A percentile compares a stretch with the other conserved stretches of the same genome.
Evolutionary conservation across 2,329 filamentous ascomycete species (phyloP).

Genomic region (Teratosphaeria pseudoeucalypti): DNA sequence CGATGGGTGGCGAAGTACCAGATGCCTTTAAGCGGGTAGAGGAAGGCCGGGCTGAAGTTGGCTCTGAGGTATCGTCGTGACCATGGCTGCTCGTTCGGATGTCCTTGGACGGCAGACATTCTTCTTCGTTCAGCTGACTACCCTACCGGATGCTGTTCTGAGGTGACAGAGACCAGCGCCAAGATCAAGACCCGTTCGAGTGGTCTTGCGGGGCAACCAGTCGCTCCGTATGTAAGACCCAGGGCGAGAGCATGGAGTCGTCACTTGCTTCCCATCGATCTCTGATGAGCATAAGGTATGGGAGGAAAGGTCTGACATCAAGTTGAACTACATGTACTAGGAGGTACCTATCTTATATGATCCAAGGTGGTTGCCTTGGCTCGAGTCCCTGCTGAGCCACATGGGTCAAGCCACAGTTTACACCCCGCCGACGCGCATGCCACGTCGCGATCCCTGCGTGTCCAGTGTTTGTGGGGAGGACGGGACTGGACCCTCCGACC

Average conservation of each 20-base stretch:
- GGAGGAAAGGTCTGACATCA: not conserved
- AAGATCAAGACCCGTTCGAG: not conserved
- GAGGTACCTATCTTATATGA: not conserved
- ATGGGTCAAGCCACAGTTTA: not conserved
- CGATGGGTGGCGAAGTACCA: conserved; percentile 69
- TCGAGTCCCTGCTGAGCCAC: not conserved
- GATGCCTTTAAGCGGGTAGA: conserved; percentile 48
- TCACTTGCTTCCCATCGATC: too few species aligned
- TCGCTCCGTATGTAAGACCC: too few species aligned
- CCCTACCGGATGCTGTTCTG: not conserved
- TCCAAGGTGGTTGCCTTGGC: not conserved
- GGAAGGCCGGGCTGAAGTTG: conserved; percentile 25
- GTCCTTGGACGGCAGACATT: not conserved
- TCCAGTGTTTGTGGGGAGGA: not conserved
- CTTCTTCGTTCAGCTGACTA: not conserved
- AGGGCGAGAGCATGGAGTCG: too few species aligned
- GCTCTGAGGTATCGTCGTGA: conserved; percentile 15
- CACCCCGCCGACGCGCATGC: not conserved
- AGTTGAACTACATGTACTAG: not conserved
- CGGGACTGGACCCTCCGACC: too few species aligned
- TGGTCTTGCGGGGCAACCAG: not conserved
- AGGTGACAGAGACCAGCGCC: not conserved
- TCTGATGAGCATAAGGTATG: too few species aligned
- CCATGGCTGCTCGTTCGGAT: not conserved
- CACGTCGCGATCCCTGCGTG: not conserved